phyloP scores from a whole-genome alignment of 148 eudicot species.

The Silene conica region DNA sequence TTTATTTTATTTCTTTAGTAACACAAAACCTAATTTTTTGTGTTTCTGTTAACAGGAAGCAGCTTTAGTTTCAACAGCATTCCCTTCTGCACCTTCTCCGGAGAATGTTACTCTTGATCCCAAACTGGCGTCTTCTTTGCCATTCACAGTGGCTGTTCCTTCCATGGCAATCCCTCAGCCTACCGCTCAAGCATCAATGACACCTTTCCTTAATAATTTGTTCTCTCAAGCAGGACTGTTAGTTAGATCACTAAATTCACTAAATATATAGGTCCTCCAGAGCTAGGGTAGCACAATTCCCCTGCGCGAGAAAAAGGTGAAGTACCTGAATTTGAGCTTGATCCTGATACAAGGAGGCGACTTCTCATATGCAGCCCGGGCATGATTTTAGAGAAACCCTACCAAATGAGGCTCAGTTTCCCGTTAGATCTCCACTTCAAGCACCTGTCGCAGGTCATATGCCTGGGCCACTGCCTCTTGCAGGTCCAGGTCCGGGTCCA shows the following conservation, averaged over 20 bases:
- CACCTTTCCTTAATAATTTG: slow-evolving; percentile 44
- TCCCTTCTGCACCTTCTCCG: slow-evolving; percentile 39
- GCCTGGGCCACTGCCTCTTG: slow-evolving; percentile 23
- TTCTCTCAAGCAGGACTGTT: slow-evolving; percentile 44
- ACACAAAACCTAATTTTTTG: not conserved
- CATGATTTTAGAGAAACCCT: slow-evolving; percentile 63
- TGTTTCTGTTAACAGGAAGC: slow-evolving; percentile 55
- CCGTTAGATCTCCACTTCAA: slow-evolving; percentile 54
- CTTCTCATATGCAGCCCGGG: slow-evolving; percentile 97
- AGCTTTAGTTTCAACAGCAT: slow-evolving; percentile 40
- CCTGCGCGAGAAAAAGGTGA: slow-evolving; percentile 99
- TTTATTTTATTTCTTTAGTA: too few species aligned
- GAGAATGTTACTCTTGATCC: slow-evolving; percentile 43
- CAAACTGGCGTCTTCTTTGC: slow-evolving; percentile 47
- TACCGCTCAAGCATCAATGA: slow-evolving; percentile 42
- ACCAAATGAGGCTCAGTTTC: slow-evolving; percentile 53
- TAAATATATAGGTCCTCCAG: slow-evolving; percentile 52
- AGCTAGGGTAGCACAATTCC: slow-evolving; percentile 65
- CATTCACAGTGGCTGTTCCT: slow-evolving; percentile 41
- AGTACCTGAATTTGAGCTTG: slow-evolving; percentile 94
- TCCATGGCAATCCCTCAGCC: slow-evolving; percentile 46
- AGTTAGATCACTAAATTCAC: slow-evolving; percentile 49
- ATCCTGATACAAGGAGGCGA: slow-evolving; percentile 95
- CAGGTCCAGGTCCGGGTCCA: slow-evolving; percentile 34
- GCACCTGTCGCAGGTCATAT: slow-evolving; percentile 38